Conservation (phyloP, 306 rosid genomes). For the Cicer pinnatifidum region DNA sequence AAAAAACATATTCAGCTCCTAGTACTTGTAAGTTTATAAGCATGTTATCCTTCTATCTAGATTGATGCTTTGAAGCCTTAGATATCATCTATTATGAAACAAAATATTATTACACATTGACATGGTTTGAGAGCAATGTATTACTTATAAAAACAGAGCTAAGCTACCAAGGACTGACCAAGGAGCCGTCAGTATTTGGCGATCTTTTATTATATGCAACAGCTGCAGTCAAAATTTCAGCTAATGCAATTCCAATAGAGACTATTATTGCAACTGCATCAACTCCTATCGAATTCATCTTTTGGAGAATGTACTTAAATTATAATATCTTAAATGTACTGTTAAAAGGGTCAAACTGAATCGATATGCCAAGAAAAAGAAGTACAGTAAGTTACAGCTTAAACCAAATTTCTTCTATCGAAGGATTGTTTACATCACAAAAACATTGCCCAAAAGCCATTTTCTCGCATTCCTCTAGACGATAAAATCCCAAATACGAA, state of each 20-base stretch:
- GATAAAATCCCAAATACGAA: no score
- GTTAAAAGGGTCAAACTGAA: no score
- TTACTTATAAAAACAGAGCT: constrained; percentile 16
- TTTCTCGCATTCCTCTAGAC: no score
- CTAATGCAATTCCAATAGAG: constrained; percentile 63
- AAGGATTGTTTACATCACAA: no score
- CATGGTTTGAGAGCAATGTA: constrained; percentile 14
- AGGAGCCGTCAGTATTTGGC: constrained; percentile 66
- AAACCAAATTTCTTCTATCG: no score
- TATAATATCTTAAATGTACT: no score
- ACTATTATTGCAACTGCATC: constrained; percentile 66
- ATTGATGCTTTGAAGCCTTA: constrained; percentile 18
- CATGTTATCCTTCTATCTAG: background rate
- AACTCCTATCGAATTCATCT: constrained; percentile 52
- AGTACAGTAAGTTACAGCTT: no score
- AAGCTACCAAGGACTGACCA: constrained; percentile 61
- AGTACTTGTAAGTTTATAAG: background rate
- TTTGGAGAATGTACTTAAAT: constrained; percentile 61
- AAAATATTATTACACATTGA: background rate
- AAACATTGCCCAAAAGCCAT: no score
- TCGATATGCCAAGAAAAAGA: no score
- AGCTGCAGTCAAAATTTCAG: constrained; percentile 79
- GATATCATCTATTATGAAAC: constrained; percentile 11
- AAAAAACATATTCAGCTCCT: constrained; percentile 25
- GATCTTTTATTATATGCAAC: constrained; percentile 76